A percentile compares a stretch with the other conserved stretches of the same genome.
These are phyloP conservation scores for Setomelanomma holmii DNA, from an alignment of 2,329 filamentous ascomycete species.

Conservation along the genomic window DNA sequence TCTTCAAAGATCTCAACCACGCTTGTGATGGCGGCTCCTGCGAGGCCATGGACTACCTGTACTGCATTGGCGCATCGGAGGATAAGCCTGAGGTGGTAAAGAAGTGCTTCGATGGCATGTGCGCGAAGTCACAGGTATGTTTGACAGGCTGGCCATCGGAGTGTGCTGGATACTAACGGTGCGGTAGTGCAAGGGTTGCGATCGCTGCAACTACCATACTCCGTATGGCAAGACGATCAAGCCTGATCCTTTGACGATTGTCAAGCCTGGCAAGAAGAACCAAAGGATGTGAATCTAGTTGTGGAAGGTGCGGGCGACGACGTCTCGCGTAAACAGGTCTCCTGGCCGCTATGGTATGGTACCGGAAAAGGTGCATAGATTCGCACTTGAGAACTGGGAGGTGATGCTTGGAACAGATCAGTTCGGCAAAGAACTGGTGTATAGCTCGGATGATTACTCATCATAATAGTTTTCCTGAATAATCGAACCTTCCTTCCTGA, in stretches of 20 bases:
- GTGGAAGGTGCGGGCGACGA: too few species aligned
- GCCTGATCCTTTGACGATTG: slow-evolving; percentile 6
- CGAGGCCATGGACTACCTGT: slow-evolving; percentile 3
- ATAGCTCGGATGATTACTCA: too few species aligned
- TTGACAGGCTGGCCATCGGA: not conserved
- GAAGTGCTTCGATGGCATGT: slow-evolving; percentile 9
- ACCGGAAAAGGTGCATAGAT: not conserved
- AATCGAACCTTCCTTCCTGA: not conserved
- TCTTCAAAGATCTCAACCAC: not conserved
- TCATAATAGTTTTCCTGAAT: not conserved
- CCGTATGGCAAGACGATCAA: slow-evolving; percentile 1
- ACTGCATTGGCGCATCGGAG: not conserved
- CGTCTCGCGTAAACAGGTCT: too few species aligned
- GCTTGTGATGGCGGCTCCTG: not conserved
- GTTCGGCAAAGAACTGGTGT: too few species aligned
- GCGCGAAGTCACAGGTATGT: slow-evolving; percentile 6
- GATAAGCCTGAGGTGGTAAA: not conserved
- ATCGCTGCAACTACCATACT: slow-evolving; percentile 8
- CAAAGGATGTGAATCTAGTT: not conserved
- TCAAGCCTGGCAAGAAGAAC: not conserved
- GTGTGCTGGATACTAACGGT: not conserved
- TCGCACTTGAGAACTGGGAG: too few species aligned
- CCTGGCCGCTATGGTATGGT: too few species aligned
- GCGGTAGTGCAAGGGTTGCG: slow-evolving; percentile 10
- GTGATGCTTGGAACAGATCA: too few species aligned